Evolutionary conservation across 805 yeast genomes (phyloP), one percentile per base, ranked within the genome.

Genomic region (Wickerhamiella nectarea): DNA sequence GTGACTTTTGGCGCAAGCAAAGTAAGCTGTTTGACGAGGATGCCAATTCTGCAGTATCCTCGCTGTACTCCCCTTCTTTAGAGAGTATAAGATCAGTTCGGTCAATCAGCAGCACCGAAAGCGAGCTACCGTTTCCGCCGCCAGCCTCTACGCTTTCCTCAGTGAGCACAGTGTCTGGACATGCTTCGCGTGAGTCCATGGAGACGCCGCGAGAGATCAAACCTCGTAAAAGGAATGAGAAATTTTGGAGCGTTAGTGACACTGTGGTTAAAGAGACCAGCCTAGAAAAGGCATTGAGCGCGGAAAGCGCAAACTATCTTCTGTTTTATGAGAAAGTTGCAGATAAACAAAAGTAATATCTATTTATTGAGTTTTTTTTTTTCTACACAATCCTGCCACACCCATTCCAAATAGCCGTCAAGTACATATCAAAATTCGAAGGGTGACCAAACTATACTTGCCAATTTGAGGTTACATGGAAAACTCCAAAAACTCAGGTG

Each of bases 181-280:
- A 28, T 28, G 31, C 31, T n/a, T 28, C 31, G 31, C 31, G 31
- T 15, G 31, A 28, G 4, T 12, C 15, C 3, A 7, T 28, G 15
- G 31, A 28, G n/a, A 12, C 12, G 6, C n/a, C 31, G 14, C 31
- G 31, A 14, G 31, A 28, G 15, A 28, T 28, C 14, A 28, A 28
- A 7, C 31, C 31, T 14, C 31, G 26, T 4, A 17, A 4, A 14
- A 19, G 25, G 43, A 31, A 6, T 42, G 34, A 21, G 28, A 24
- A 12, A 15, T 34, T 43, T 66, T 89, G 97, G 97, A 70, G 82
- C 49, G 74, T 87, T 26, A 83, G 93, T 48, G 97, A 91, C 61
- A 67, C 81, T 2, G 66, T 64, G 24, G 75, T 82, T 3, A 62
- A 74, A 31, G 95, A 86, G 56, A 76, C 71, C 7, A 66, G 72